Evolutionary conservation across 2,329 filamentous ascomycete genomes (phyloP), one percentile per base, ranked within the genome.

Genomic region (Beauveria australis): DNA sequence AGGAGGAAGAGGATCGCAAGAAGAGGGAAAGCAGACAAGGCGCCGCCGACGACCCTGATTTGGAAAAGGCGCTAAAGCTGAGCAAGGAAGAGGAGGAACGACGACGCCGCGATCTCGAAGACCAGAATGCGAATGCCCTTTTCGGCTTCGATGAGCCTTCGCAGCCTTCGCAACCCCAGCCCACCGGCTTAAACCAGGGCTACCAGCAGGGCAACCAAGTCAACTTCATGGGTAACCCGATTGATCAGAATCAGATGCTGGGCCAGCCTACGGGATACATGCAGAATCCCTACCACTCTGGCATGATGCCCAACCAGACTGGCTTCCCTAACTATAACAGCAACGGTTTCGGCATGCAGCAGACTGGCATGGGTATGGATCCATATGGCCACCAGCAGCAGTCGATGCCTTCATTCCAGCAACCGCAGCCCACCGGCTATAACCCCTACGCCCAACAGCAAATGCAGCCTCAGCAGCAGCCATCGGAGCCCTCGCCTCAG

Each of bases 201-300:
- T 99, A 99, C 70, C 92, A 97, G 77, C 94, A 99, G 76, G 93
- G 96, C 71, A 89, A 89, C 61, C 91, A 91, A 14, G 94, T 99
- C 19, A 94, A 99, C 75, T 97, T 95, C 85, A 94, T 95, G 68
- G 94, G 93, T 62, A 99, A 99, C 73, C 91, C 92, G 14, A 88
- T 97, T 69, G 90, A 93, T 62, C 87, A 86, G 68, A 85, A 77
- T 67, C 88, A 90, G 72, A 81, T 88, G 66, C 87, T 92, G 72
- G 82, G 84, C 49, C 92, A 96, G 72, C 88, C 85, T 3, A 95
- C 91, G 1, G 91, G 91, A n/a, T 89, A 78, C 66, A 77, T 84
- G 73, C 71, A 74, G 59, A 81, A 82, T 64, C 77, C 79, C 30
- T 86, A 84, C 64, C 72, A 74, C 60, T 81, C 81, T 16, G 81